Evolutionary conservation across 306 rosid genomes (phyloP), one percentile per base, ranked within the genome.

Genomic region (Vigna radiata): DNA sequence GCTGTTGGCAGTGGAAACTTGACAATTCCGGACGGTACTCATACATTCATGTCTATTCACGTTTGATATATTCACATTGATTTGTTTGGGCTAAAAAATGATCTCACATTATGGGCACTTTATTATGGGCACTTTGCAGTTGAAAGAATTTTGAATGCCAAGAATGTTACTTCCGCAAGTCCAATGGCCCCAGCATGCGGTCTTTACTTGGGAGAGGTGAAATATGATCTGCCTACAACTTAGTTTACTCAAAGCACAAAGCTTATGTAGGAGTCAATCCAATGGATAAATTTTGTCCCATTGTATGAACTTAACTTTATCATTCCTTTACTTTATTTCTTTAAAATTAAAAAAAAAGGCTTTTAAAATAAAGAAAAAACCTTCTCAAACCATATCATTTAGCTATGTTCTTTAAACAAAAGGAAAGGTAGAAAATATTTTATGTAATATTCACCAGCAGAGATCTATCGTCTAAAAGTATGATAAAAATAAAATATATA

Each of bases 111-210:
- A 19, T 53, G 58, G 33, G 47, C 62, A 68, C 78, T 72, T 72
- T 73, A 31, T 73, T 46, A 19, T 53, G 58, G 33, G 47, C 62
- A 68, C 78, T 72, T 72, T 73, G 69, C 92, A 92, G 99, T 95
- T 70, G 93, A 89, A 88, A 92, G 89, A 81, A 90, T 95, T 68
- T 84, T 92, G 81, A 84, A 86, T 37, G 97, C 97, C 5, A 95
- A 86, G 90, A 58, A 55, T 19, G 88, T 95, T 72, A 85, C 86
- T 27, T 91, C 96, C 50, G 72, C 97, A 47, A 89, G 97, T 85
- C 95, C 97, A 29, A 95, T 95, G 99, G 99, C 99, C n/a, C 99
- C 99, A 0, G 85, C 96, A 1, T 88, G 87, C 29, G 99, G 99
- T 73, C 96, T 95, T 17, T 92, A 89, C 79, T 92, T 95, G 29